A percentile compares a stretch with the other conserved stretches of the same genome.
Conservation (phyloP, 1,284 basidiomycete species). For the Pyrrhoderma noxium region DNA sequence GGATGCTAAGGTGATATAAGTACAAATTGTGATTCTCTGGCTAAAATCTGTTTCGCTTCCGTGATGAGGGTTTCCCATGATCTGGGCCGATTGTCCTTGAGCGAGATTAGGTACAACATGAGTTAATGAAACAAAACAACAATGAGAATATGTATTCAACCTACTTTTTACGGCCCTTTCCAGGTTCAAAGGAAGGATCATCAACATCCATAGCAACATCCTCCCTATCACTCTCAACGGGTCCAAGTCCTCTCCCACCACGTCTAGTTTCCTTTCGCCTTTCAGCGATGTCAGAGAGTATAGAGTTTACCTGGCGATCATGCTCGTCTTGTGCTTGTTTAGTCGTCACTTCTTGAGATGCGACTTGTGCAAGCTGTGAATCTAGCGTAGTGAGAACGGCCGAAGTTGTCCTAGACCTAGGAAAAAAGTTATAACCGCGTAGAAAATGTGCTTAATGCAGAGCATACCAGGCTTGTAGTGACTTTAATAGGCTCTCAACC, state of each 20-base stretch:
- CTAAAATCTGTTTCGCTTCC: slow-evolving; percentile 18
- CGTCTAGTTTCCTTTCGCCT: slow-evolving; percentile 34
- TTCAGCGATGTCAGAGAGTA: slow-evolving; percentile 51
- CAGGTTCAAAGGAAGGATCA: slow-evolving; percentile 25
- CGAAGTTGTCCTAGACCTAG: slow-evolving; percentile 70
- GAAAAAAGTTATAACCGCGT: slow-evolving; percentile 5
- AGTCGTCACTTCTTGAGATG: slow-evolving; percentile 30
- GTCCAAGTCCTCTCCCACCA: slow-evolving; percentile 25
- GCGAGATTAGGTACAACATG: neutral
- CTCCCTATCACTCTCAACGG: slow-evolving; percentile 20
- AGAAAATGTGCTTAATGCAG: neutral
- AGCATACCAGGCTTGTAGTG: slow-evolving; percentile 67
- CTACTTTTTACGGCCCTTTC: slow-evolving; percentile 5
- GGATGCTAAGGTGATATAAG: no score
- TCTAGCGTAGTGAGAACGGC: slow-evolving; percentile 49
- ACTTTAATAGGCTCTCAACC: slow-evolving; percentile 50
- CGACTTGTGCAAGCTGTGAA: slow-evolving; percentile 42
- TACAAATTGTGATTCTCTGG: no score
- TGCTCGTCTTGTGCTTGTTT: slow-evolving; percentile 38
- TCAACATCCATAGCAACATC: slow-evolving; percentile 39
- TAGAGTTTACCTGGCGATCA: slow-evolving; percentile 37
- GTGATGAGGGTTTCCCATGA: slow-evolving; percentile 5
- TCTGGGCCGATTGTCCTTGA: neutral
- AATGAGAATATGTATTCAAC: neutral
- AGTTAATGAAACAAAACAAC: neutral